Base-by-base conservation (phyloP, 2,329 filamentous ascomycete genomes). In the Camillea tinctor region DNA sequence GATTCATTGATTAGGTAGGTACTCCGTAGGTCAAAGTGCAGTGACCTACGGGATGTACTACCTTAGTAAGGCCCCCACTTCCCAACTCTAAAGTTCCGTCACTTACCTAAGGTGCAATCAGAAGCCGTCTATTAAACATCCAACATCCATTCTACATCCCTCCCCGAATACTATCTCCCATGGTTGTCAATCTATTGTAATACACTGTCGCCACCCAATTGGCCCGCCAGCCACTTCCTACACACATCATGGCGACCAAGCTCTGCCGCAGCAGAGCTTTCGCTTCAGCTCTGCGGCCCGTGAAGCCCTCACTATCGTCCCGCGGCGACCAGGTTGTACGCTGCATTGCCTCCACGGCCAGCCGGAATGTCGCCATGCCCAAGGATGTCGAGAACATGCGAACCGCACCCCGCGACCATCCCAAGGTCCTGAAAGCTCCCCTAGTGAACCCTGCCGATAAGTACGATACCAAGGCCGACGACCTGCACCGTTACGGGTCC, bases 391-490 rank as follows among this genome's bases (percentile, higher is more conserved):
- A 84, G 61, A 91, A 93, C 79, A 80, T 89, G 81, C 84, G 90
- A 73, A 80, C 84, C 66, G 87, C 88, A 54, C 82, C 83, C 59
- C 82, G 86, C 68, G 78, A 81, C 64, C 77, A 79, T 50, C 70
- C 81, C 61, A 87, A 86, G 68, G 83, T 86, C 68, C 86, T 97
- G 66, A 87, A 91, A 73, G 90, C 82, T 21, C 90, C 93, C 60
- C 80, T 96, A 70, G 85, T 97, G 72, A 97, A 98, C 79, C 93
- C 94, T 40, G 86, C 91, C 76, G 95, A 98, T 84, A 96, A 95
- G 79, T 96, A 93, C 79, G 84, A 89, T 75, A 88, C 91, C 74
- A 95, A 94, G 81, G 87, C 91, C 68, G 91, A 96, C 67, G 85
- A 89, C 74, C 83, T 98, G 74, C 95, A 99, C 83, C 90, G 88